phyloP scores from a whole-genome alignment of 2,329 filamentous ascomycete genomes.

The Aspergillus neotritici region DNA sequence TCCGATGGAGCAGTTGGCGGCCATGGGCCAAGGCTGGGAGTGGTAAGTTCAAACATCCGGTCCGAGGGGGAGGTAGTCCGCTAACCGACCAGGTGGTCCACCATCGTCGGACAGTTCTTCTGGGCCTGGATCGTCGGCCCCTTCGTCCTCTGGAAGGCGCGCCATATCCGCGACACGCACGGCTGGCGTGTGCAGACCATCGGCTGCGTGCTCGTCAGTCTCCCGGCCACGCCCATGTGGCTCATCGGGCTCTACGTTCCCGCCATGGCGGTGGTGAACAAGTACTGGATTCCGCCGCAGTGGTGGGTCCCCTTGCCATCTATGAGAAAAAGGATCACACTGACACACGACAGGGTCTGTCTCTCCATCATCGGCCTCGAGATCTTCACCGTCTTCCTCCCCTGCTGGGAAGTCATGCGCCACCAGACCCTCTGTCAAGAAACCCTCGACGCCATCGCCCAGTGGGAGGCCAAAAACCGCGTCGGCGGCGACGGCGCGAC shows the following conservation, averaged over 20 bases:
- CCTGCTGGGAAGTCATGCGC: conserved; percentile 52
- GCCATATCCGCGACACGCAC: conserved; percentile 58
- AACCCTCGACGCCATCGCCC: conserved; percentile 32
- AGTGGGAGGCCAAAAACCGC: conserved; percentile 34
- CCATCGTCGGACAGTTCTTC: conserved; percentile 28
- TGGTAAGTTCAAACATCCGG: conserved; percentile 40
- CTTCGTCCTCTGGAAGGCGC: conserved; percentile 53
- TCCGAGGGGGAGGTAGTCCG: background rate
- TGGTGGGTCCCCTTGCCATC: conserved; percentile 45
- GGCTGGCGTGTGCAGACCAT: conserved; percentile 62
- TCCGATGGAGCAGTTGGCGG: conserved; percentile 39
- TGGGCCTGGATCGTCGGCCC: conserved; percentile 20
- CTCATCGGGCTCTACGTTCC: conserved; percentile 52
- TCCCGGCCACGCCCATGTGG: conserved; percentile 64
- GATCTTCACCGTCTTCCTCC: conserved; percentile 59
- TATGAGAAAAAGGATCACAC: background rate
- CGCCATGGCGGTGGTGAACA: conserved; percentile 49
- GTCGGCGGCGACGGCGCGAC: conserved; percentile 21
- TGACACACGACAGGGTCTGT: conserved; percentile 37
- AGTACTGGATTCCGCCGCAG: conserved; percentile 55
- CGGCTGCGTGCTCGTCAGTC: conserved; percentile 46
- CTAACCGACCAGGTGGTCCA: conserved; percentile 10
- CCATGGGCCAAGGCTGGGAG: conserved; percentile 52
- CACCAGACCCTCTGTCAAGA: conserved; percentile 30
- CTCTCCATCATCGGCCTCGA: conserved; percentile 59